Base-by-base conservation (phyloP, 2,329 filamentous ascomycete species). In the Tolypocladium tropicale region DNA sequence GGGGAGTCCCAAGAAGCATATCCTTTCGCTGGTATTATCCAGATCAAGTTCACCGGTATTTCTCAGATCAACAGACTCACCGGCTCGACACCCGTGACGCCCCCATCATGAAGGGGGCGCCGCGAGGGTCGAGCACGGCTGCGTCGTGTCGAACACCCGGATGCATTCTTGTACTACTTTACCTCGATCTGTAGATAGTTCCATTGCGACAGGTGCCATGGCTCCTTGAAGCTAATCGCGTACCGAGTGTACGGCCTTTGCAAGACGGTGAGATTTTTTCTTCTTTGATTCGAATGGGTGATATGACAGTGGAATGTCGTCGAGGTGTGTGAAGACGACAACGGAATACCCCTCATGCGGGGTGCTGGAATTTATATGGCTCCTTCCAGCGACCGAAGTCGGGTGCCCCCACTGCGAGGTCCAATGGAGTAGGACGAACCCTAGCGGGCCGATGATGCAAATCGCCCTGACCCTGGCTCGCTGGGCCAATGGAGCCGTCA, bases 21-120 rank as follows among this genome's bases (percentile, higher is more conserved):
- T 89, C 83, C 86, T 89, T 89, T 85, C 87, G 86, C 86, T 88
- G 85, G 85, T 80, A 88, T 89, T 88, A 86, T 85, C 83, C 84
- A 88, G 85, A 88, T 89, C 86, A 89, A 89, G 86, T 90, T 89
- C 79, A 76, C 76, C 84, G 85, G 85, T 88, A 85, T 87, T 81
- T 88, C 84, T 88, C 84, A 88, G 84, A 85, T 69, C 70, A 67
- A 65, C 63, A 64, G 65, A 63, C 61, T 64, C 56, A 57, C 53
- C 48, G 58, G 57, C 56, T 60, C 56, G 39, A 33, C 14, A 12
- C 14, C 34, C 55, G n/a, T 25, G 37, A 49, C 49, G 32, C 18
- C 46, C 10, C n/a, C n/a, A n/a, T n/a, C 41, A 9, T 4, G 9
- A 16, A n/a, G 46, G 21, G 46, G 46, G 28, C 16, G 21, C 46